Evolutionary conservation across 2,329 filamentous ascomycete species (phyloP).

Genomic region (Xylariaceae sp.): DNA sequence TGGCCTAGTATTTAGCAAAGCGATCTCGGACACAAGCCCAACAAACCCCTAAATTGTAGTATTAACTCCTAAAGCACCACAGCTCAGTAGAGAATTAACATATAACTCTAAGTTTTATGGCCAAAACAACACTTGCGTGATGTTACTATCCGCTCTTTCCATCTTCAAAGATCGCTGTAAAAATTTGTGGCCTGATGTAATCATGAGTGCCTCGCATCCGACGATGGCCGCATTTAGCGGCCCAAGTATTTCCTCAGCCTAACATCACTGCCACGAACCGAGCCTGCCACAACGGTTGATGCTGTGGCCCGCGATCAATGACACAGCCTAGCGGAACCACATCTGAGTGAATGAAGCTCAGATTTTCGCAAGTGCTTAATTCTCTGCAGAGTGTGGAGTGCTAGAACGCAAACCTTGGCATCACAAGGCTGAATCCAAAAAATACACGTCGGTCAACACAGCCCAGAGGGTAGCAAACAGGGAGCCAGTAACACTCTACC

Average conservation of each 20-base stretch:
- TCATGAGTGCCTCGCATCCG: slow-evolving; percentile 26
- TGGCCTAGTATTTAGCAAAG: no score
- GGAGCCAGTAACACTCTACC: no score
- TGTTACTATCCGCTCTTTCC: slow-evolving; percentile 8
- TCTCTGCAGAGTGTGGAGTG: slow-evolving; percentile 4
- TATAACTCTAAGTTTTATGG: no score
- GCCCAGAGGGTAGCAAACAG: no score
- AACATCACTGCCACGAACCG: slow-evolving; percentile 23
- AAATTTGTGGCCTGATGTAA: slow-evolving; percentile 4
- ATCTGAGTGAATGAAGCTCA: slow-evolving; percentile 12
- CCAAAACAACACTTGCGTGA: no score
- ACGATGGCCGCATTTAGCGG: slow-evolving; percentile 17
- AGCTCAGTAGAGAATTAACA: no score
- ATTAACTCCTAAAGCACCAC: no score
- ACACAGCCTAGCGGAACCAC: slow-evolving; percentile 8
- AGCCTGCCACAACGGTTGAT: slow-evolving; percentile 25
- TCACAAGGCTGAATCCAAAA: no score
- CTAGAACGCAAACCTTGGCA: no score
- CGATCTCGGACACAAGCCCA: no score
- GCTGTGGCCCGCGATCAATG: slow-evolving; percentile 19
- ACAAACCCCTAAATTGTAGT: no score
- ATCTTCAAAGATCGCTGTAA: not conserved
- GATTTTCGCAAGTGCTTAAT: slow-evolving; percentile 24
- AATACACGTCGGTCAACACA: no score
- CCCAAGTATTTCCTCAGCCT: slow-evolving; percentile 13